Evolutionary conservation across 495 filamentous ascomycete species (phyloP).

Genomic region (Penicillium bovifimosum): DNA sequence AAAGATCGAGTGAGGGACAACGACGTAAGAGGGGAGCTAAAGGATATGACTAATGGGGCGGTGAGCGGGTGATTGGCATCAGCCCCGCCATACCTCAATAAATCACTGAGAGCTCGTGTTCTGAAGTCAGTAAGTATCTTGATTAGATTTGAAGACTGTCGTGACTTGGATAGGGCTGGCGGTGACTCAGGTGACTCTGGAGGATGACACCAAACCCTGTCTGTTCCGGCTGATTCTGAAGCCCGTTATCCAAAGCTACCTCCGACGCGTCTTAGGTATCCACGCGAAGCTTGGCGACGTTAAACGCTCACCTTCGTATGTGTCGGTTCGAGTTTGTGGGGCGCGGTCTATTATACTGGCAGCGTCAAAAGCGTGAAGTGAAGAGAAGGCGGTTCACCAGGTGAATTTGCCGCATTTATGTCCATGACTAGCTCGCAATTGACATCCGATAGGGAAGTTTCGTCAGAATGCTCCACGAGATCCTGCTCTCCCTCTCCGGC

Average conservation of each 20-base stretch:
- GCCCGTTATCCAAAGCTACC: not conserved
- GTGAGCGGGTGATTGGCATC: conserved; percentile 3
- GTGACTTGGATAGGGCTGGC: not conserved
- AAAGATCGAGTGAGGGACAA: conserved; percentile 11
- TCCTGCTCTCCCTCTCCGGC: conserved; percentile 89
- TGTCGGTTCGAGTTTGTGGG: conserved; percentile 49
- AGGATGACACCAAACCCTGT: not conserved
- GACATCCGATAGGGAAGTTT: conserved; percentile 20
- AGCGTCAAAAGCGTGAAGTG: conserved; percentile 25
- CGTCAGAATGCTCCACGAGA: conserved; percentile 86
- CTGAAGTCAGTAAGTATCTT: not conserved
- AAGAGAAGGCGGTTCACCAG: conserved; percentile 20
- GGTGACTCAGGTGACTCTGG: not conserved
- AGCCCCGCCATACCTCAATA: conserved; percentile 11
- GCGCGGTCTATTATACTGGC: conserved; percentile 41
- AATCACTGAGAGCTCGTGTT: not conserved
- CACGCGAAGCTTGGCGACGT: conserved; percentile 1
- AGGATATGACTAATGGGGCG: conserved; percentile 5
- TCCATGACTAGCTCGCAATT: not conserved
- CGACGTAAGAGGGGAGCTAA: conserved; percentile 39
- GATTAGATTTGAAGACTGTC: not conserved
- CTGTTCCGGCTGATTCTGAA: not conserved
- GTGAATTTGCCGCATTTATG: conserved; percentile 13
- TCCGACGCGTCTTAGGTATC: not conserved
- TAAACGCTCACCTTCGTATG: conserved; percentile 31